phyloP scores from a whole-genome alignment of 495 filamentous ascomycete species.

The Penicillium goetzii region DNA sequence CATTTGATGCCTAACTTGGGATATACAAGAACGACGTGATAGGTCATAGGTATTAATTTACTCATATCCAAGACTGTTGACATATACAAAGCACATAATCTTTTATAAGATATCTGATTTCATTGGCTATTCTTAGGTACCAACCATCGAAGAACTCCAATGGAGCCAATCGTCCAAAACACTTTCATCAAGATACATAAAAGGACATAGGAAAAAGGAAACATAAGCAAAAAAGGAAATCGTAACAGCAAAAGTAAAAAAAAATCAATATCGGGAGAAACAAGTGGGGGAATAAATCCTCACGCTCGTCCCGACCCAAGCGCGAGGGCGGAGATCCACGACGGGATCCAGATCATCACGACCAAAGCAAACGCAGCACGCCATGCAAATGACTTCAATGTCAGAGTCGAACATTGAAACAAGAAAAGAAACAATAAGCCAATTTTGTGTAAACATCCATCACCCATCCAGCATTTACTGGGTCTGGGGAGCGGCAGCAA shows the following conservation, averaged over 20 bases:
- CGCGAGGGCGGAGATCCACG: conserved; percentile 26
- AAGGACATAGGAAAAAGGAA: conserved; percentile 16
- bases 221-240: conserved; percentile 22
- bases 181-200: conserved; percentile 23
- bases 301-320: conserved; percentile 36
- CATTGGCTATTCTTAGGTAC: conserved; percentile 28
- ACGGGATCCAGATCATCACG: conserved; percentile 24
- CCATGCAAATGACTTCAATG: conserved; percentile 34
- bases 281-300: conserved; percentile 24
- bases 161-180: conserved; percentile 27
- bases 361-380: conserved; percentile 36
- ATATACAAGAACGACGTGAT: no score
- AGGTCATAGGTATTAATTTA: no score
- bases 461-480: conserved; percentile 16
- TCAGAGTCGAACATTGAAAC: conserved; percentile 11
- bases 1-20: no score
- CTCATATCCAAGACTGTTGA: no score
- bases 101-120: conserved; percentile 23
- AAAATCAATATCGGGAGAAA: conserved; percentile 25
- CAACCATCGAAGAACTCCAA: conserved; percentile 23
- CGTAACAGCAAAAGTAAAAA: conserved; percentile 17
- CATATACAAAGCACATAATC: not conserved
- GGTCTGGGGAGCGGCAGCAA: conserved; percentile 44
- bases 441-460: conserved; percentile 29
- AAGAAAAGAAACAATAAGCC: conserved; percentile 31